Conservation (phyloP, 2,329 filamentous ascomycete genomes). For the Alternaria sp. region DNA sequence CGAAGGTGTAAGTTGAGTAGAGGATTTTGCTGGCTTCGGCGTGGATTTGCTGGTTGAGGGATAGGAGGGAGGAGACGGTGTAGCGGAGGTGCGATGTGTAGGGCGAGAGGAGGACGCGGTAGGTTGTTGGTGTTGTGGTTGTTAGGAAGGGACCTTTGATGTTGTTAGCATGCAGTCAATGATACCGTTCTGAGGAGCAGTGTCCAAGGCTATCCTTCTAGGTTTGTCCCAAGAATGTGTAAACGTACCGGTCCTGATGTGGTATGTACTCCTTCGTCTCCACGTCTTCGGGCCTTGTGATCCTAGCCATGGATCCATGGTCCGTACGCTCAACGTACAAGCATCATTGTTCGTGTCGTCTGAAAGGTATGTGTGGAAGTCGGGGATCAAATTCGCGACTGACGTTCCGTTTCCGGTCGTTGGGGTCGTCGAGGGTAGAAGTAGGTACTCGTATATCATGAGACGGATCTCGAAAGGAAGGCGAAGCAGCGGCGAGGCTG, state of each 20-base stretch:
- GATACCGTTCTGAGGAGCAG: not conserved
- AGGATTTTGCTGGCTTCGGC: conserved; percentile 63
- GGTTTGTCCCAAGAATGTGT: not conserved
- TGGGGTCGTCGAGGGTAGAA: conserved; percentile 48
- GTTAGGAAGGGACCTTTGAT: conserved; percentile 50
- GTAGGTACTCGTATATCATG: conserved; percentile 54
- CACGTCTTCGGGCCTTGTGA: conserved; percentile 32
- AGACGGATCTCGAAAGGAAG: conserved; percentile 56
- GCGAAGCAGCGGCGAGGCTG: conserved; percentile 48
- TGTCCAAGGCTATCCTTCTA: not conserved
- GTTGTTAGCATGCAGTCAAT: conserved; percentile 15
- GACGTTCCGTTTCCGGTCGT: conserved; percentile 36
- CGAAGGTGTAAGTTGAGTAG: conserved; percentile 63
- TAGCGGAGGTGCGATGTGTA: conserved; percentile 55
- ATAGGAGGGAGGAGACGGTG: conserved; percentile 39
- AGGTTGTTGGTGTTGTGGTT: conserved; percentile 61
- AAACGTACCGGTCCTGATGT: conserved; percentile 42
- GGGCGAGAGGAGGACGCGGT: conserved; percentile 55
- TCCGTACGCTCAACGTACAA: conserved; percentile 51
- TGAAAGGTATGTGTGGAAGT: conserved; percentile 53
- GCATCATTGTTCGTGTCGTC: conserved; percentile 37
- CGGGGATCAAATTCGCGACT: conserved; percentile 44
- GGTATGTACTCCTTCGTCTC: conserved; percentile 48
- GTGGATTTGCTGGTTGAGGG: conserved; percentile 51
- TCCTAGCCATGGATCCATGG: conserved; percentile 50